These are phyloP conservation scores for Boechera retrofracta DNA, from an alignment of 345 rosid species.

Conservation along the genomic window DNA sequence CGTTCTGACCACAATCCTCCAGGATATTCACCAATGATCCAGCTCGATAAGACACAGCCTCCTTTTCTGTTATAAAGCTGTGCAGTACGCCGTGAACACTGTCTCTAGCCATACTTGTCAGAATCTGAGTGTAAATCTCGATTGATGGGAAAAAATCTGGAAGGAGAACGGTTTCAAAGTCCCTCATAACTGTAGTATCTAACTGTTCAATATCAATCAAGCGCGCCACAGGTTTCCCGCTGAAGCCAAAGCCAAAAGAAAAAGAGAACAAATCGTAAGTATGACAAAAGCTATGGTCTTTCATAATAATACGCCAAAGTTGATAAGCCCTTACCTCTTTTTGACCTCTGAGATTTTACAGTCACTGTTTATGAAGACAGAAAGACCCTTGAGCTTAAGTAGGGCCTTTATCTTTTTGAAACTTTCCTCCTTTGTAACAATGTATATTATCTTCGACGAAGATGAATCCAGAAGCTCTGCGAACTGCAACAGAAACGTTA, in stretches of 20 bases:
- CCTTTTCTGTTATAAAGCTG: conserved; percentile 54
- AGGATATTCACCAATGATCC: conserved; percentile 55
- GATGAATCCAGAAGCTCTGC: conserved; percentile 46
- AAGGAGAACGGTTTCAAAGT: conserved; percentile 54
- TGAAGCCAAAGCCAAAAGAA: background rate
- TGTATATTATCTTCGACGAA: conserved; percentile 46
- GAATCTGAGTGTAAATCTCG: conserved; percentile 48
- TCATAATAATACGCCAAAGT: background rate
- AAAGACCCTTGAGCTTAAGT: conserved; percentile 53
- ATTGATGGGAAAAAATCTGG: conserved; percentile 51
- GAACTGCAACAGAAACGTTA: conserved; percentile 32
- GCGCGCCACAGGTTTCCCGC: conserved; percentile 44
- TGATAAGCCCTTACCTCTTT: conserved; percentile 48
- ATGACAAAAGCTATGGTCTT: conserved; percentile 14
- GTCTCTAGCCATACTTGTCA: conserved; percentile 61
- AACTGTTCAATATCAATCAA: conserved; percentile 50
- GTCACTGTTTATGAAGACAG: conserved; percentile 41
- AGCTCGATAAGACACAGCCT: conserved; percentile 40
- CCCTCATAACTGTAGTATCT: conserved; percentile 42
- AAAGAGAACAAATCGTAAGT: conserved; percentile 1
- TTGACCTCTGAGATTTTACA: conserved; percentile 33
- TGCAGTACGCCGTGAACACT: conserved; percentile 55
- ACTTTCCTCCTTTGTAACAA: conserved; percentile 49
- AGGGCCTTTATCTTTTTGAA: conserved; percentile 46
- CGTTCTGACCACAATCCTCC: conserved; percentile 58